Base-by-base conservation (phyloP, 768 basidiomycete genomes). In the Phlebiopsis flavidoalba region DNA sequence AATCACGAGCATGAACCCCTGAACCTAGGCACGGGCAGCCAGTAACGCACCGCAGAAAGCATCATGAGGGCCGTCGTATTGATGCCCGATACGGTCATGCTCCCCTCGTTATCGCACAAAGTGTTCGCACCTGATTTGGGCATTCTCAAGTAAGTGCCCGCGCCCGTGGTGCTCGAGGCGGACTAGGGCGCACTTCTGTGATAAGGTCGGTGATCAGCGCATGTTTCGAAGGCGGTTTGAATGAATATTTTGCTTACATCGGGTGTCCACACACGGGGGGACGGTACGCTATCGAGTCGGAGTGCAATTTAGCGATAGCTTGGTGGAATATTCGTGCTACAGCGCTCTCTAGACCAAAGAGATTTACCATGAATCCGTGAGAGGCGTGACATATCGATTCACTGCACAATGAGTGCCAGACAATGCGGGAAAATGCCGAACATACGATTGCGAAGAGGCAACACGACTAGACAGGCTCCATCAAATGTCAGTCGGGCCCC, bases 351-450 rank as follows among this genome's bases (percentile, higher is more conserved):
- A n/a, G n/a, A 72, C 71, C 73, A 31, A 60, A 71, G 0, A 86
- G 66, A 60, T 86, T 85, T 50, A 86, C 68, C 15, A 86, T 79
- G 66, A 88, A 87, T 0, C 82, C 83, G n/a, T n/a, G 2, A 87
- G 71, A 0, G 85, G 85, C 0, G 82, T 85, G n/a, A 87, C 70
- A 65, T 88, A 88, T 24, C 86, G 81, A 64, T 87, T 87, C 85
- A 87, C 54, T 43, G 43, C 2, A 43, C n/a, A 43, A 43, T 43
- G 40, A 43, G 40, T 10, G 17, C 3, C 53, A 14, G n/a, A 6
- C 14, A 14, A 17, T 17, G 8, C 5, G 8, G 12, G 7, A 50
- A 12, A 7, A 15, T 21, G 12, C 6, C 19, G 5, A 17, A 61
- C 75, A 50, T 64, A 78, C 77, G 37, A 79, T 21, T 17, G 77